phyloP scores from a whole-genome alignment of 1,139 yeast species.

The Tardiomyces depauwii region DNA sequence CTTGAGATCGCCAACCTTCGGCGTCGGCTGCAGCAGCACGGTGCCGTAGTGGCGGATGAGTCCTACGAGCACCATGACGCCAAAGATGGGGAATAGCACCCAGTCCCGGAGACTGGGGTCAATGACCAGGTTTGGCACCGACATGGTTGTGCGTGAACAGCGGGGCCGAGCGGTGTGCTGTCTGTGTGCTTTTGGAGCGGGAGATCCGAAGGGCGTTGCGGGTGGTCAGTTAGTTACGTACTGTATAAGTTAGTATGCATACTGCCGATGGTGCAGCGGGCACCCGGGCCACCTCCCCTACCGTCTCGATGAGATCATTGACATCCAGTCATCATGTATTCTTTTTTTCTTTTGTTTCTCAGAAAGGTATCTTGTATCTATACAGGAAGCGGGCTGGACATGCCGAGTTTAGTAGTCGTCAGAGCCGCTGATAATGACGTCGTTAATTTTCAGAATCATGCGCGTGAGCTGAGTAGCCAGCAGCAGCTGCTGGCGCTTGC shows the following conservation, averaged over 20 bases:
- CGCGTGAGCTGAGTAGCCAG: conserved; percentile 95
- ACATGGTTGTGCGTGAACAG: conserved; percentile 2
- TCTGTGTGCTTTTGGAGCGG: no score
- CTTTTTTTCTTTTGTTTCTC: no score
- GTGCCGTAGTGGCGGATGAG: conserved; percentile 63
- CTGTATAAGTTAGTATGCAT: no score
- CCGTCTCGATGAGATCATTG: no score
- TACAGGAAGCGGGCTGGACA: no score
- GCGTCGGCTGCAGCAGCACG: conserved; percentile 43
- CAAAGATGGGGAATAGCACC: conserved; percentile 83
- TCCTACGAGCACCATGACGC: conserved; percentile 90
- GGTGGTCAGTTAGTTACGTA: no score
- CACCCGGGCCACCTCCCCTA: no score
- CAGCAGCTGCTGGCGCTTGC: conserved; percentile 90
- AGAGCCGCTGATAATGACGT: conserved; percentile 86
- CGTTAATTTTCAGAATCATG: conserved; percentile 94
- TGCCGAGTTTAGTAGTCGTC: conserved; percentile 41
- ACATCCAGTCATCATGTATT: no score
- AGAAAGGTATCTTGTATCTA: no score
- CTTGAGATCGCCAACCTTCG: conserved; percentile 42
- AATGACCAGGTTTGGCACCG: conserved; percentile 38
- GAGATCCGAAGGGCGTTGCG: no score
- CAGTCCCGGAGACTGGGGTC: conserved; percentile 81
- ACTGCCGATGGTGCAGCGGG: no score
- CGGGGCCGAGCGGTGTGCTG: no score